Conservation (phyloP, 352 stramenopile species). For the Phytophthora parvispora region DNA sequence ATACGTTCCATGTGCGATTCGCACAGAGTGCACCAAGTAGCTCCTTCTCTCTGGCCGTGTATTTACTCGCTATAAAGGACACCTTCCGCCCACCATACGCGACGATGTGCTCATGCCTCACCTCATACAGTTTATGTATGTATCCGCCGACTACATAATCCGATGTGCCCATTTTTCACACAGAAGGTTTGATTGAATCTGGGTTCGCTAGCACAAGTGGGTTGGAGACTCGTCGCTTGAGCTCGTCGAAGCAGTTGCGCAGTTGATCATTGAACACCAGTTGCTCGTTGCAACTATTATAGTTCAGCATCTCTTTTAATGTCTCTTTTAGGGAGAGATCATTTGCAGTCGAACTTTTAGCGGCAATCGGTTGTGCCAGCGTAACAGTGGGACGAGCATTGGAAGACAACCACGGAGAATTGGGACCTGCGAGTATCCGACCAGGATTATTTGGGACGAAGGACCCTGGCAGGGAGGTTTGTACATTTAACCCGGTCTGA, state of each 20-base stretch:
- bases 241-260: not conserved
- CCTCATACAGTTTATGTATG: not conserved
- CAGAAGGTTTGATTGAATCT: not conserved
- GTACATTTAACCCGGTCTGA: too few species aligned
- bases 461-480: too few species aligned
- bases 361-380: too few species aligned
- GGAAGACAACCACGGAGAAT: too few species aligned
- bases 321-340: too few species aligned
- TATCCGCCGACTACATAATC: conserved; percentile 1
- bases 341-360: too few species aligned
- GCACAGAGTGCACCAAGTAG: not conserved
- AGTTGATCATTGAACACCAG: too few species aligned
- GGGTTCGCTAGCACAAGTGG: not conserved
- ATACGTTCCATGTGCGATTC: conserved; percentile 3
- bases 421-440: too few species aligned
- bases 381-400: too few species aligned
- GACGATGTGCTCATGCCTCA: not conserved
- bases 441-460: too few species aligned
- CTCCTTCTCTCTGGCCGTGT: not conserved
- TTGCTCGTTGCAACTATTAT: too few species aligned
- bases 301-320: too few species aligned
- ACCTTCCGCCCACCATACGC: not conserved
- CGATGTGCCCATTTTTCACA: conserved; percentile 2
- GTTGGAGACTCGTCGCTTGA: not conserved
- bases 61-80: not conserved